Evolutionary conservation across 169 alveolate genomes (phyloP).

Genomic region (Babesia divergens): DNA sequence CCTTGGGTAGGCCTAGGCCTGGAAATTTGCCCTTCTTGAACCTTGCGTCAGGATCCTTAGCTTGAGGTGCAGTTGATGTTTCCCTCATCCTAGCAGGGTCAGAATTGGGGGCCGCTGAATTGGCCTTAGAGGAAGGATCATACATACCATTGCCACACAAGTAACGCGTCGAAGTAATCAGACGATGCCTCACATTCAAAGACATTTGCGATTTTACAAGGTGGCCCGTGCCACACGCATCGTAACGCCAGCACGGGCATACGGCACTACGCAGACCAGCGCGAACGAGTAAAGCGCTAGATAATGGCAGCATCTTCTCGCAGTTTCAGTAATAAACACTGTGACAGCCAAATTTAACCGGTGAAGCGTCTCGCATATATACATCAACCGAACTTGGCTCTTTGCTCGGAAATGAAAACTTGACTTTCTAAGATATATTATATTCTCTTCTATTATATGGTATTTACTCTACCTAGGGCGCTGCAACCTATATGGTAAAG

Average conservation of each 20-base stretch:
- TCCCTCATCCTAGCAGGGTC: neutral
- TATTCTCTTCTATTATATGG: no score
- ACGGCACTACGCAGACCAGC: neutral
- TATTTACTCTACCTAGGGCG: no score
- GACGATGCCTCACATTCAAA: neutral
- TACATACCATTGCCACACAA: neutral
- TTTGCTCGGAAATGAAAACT: no score
- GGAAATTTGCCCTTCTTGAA: conserved; percentile 53
- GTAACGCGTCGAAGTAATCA: neutral
- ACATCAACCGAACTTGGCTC: no score
- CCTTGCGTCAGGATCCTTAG: conserved; percentile 19
- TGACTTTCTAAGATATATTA: no score
- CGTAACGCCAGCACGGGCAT: neutral
- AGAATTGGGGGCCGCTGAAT: neutral
- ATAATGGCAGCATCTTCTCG: no score
- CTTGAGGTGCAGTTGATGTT: neutral
- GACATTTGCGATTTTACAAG: neutral
- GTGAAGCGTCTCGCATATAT: no score
- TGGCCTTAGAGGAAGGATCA: neutral
- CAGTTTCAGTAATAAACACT: no score
- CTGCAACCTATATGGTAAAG: no score
- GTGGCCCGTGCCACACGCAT: neutral
- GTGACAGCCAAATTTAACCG: no score
- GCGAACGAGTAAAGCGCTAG: no score
- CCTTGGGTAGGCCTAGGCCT: conserved; percentile 56